phyloP scores from a whole-genome alignment of 129 eudicot genomes.

The Arctium lappa region DNA sequence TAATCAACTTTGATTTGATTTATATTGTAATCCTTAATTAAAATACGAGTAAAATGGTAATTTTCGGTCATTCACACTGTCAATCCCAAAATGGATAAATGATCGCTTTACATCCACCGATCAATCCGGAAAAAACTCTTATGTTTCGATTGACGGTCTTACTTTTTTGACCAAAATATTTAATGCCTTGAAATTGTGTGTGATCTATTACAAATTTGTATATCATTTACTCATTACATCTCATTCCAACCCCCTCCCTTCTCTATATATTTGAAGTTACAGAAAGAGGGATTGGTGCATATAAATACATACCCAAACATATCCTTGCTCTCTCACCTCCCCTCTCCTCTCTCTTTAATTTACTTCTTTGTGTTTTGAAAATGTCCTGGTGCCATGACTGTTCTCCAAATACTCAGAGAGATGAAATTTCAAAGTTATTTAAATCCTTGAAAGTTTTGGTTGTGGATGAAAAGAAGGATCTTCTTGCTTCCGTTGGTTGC shows the following conservation, averaged over 20 bases:
- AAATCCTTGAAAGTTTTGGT: slow-evolving; percentile 21
- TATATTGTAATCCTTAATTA: no score
- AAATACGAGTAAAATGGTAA: no score
- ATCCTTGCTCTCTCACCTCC: background rate
- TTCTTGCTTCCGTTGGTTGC: background rate
- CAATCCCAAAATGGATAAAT: no score
- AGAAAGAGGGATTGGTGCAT: background rate
- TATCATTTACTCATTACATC: background rate
- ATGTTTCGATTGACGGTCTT: background rate
- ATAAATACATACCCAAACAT: background rate
- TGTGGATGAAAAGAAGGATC: slow-evolving; percentile 20
- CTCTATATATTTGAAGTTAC: background rate
- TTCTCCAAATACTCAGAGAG: background rate
- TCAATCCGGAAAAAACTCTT: no score
- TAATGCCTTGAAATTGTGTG: background rate
- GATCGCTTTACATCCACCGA: background rate
- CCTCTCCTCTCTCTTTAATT: background rate
- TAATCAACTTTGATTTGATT: no score
- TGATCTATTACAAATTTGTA: background rate
- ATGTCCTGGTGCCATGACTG: background rate
- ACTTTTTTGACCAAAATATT: background rate
- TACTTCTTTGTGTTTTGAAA: background rate
- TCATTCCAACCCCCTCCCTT: background rate
- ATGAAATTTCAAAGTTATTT: background rate
- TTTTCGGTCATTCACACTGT: background rate